Conservation (phyloP, 2,329 filamentous ascomycete genomes). For the Xylaria sp. region DNA sequence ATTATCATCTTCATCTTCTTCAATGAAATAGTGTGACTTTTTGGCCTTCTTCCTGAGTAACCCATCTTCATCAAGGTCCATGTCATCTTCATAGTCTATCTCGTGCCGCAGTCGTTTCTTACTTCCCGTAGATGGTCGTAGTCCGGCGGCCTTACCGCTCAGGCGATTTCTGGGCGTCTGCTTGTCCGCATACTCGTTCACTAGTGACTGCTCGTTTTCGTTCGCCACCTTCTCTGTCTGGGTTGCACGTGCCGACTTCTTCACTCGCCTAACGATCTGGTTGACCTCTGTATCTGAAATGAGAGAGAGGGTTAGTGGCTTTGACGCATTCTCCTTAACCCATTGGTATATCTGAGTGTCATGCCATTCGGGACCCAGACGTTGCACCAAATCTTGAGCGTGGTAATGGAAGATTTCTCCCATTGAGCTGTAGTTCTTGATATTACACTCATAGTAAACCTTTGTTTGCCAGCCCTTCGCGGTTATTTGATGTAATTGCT, state of each 20-base stretch:
- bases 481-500: conserved; percentile 47
- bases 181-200: conserved; percentile 41
- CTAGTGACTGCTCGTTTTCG: conserved; percentile 38
- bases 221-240: conserved; percentile 21
- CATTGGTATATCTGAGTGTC: conserved; percentile 48
- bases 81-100: conserved; percentile 51
- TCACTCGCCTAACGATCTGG: conserved; percentile 44
- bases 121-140: conserved; percentile 56
- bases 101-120: conserved; percentile 59
- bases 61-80: conserved; percentile 50
- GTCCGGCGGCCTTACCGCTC: conserved; percentile 58
- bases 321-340: conserved; percentile 47
- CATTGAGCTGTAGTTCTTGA: conserved; percentile 52
- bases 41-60: conserved; percentile 46
- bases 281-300: conserved; percentile 46
- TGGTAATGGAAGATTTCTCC: conserved; percentile 60
- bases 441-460: conserved; percentile 55
- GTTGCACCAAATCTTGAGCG: conserved; percentile 52
- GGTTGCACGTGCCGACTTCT: conserved; percentile 36
- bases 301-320: conserved; percentile 43
- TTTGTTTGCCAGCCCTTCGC: conserved; percentile 45
- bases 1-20: conserved; percentile 43
- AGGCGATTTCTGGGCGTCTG: conserved; percentile 49
- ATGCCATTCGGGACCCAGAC: conserved; percentile 49
- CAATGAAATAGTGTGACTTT: conserved; percentile 42